These are phyloP conservation scores for Entophlyctis helioformis DNA, from an alignment of 192 early-diverging fungal species.

Conservation along the genomic window DNA sequence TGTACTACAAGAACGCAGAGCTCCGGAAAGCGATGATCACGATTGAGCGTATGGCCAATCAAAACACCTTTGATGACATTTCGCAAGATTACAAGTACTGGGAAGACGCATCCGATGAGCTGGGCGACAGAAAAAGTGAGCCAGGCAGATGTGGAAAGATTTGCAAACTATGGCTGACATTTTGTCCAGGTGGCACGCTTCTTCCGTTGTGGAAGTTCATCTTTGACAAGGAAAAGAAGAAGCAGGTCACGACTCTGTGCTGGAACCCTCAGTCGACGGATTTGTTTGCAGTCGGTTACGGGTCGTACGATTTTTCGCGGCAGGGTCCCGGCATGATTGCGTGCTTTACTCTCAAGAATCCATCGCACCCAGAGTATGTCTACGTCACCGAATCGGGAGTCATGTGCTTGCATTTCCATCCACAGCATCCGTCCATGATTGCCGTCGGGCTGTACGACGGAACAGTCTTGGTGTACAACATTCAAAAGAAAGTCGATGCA, in stretches of 20 bases:
- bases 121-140: constrained; percentile 35
- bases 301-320: constrained; percentile 47
- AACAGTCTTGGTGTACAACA: constrained; percentile 42
- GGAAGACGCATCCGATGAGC: constrained; percentile 51
- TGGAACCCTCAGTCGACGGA: constrained; percentile 43
- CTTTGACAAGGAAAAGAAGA: constrained; percentile 44
- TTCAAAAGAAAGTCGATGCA: constrained; percentile 37
- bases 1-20: constrained; percentile 46
- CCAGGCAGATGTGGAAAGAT: too few species aligned
- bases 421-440: constrained; percentile 50
- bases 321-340: constrained; percentile 53
- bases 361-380: constrained; percentile 45
- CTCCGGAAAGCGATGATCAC: constrained; percentile 39
- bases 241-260: constrained; percentile 45
- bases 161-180: too few species aligned
- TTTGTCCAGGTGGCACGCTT: constrained; percentile 35
- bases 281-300: constrained; percentile 48
- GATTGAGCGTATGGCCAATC: constrained; percentile 53
- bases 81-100: constrained; percentile 55
- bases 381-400: constrained; percentile 45
- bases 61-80: constrained; percentile 56
- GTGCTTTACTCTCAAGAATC: constrained; percentile 49
- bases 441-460: constrained; percentile 54
- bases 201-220: constrained; percentile 50
- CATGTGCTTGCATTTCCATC: constrained; percentile 45